Conservation (phyloP, 1,139 yeast genomes). For the Tardiomyces blankii region DNA sequence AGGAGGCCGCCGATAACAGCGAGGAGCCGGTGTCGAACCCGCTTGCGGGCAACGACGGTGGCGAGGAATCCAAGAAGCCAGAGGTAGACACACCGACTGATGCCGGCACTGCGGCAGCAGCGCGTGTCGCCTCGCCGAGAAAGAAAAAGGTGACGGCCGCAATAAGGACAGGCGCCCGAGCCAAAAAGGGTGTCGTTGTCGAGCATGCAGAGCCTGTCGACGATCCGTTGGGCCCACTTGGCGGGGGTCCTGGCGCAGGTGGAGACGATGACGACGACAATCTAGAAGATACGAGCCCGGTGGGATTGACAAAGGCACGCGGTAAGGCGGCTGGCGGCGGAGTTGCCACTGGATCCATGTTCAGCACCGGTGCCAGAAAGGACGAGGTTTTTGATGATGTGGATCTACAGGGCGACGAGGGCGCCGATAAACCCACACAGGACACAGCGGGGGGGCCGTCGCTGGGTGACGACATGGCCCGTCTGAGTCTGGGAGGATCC, state of each 20-base stretch:
- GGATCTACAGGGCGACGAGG: neutral
- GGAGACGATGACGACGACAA: neutral
- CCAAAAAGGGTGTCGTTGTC: neutral
- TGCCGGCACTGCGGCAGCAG: slow-evolving; percentile 1
- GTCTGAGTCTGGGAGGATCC: neutral
- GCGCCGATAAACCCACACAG: neutral
- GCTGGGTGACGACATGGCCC: neutral
- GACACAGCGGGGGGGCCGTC: neutral
- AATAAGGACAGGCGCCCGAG: neutral
- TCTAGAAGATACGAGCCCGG: neutral
- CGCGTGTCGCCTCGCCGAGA: neutral
- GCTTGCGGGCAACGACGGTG: neutral
- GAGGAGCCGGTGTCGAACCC: neutral
- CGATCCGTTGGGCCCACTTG: neutral
- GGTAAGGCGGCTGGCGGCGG: too few species aligned
- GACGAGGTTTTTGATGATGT: neutral
- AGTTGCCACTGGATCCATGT: too few species aligned
- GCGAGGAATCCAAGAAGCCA: neutral
- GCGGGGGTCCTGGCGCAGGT: neutral
- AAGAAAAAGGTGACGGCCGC: neutral
- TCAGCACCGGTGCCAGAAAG: too few species aligned
- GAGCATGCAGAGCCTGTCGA: neutral
- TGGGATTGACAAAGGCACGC: too few species aligned
- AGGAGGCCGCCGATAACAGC: slow-evolving; percentile 1
- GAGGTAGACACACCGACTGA: neutral